phyloP scores from a whole-genome alignment of 2,329 filamentous ascomycete genomes.

The Ascochyta koolunga region DNA sequence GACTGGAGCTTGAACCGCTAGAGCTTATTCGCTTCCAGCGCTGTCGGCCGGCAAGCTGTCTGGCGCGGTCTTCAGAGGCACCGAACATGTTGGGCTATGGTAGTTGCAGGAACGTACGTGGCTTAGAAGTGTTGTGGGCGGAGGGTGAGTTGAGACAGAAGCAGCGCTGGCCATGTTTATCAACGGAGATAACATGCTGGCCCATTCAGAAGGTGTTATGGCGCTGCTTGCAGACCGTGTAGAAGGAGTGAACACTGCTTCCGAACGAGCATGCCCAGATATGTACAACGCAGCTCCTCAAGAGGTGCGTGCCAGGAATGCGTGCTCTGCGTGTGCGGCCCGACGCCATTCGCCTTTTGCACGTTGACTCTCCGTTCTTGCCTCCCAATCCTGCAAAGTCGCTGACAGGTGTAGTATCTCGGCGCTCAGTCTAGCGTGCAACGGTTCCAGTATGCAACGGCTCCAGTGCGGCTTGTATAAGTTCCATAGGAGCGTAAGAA shows the following conservation, averaged over 20 bases:
- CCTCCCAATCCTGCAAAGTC: neutral
- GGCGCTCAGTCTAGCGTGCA: neutral
- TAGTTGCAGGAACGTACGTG: constrained; percentile 9
- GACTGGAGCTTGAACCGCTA: constrained; percentile 22
- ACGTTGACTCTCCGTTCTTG: neutral
- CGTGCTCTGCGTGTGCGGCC: neutral
- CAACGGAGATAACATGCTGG: neutral
- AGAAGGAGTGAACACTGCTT: constrained; percentile 12
- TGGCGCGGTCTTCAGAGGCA: constrained; percentile 42
- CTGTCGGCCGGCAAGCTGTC: constrained; percentile 42
- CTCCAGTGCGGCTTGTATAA: neutral
- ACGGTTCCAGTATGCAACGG: neutral
- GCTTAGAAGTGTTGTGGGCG: constrained; percentile 11
- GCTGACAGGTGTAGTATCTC: neutral
- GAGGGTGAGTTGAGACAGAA: constrained; percentile 3
- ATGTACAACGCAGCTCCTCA: neutral
- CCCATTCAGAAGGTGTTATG: constrained; percentile 10
- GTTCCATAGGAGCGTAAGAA: neutral
- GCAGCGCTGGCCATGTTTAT: constrained; percentile 13
- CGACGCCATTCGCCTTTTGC: constrained; percentile 6
- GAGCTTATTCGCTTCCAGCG: constrained; percentile 36
- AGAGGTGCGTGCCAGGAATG: constrained; percentile 9
- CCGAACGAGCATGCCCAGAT: neutral
- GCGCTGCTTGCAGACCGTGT: constrained; percentile 4
- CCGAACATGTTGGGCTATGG: constrained; percentile 37